These are phyloP conservation scores for Rhodotorula diobovata DNA, from an alignment of 768 basidiomycete genomes.

Conservation along the genomic window DNA sequence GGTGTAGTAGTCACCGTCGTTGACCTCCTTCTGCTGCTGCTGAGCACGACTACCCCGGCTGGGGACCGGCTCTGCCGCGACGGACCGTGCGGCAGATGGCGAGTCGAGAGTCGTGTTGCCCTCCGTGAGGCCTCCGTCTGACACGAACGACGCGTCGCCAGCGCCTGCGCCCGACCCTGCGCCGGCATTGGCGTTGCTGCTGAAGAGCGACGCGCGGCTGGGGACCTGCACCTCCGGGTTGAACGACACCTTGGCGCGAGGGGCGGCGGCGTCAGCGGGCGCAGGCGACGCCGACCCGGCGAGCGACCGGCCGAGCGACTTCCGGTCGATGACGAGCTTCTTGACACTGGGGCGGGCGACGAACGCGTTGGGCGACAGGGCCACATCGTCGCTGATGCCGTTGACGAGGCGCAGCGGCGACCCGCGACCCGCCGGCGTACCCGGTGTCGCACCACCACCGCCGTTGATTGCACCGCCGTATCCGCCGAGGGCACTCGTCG, in stretches of 20 bases:
- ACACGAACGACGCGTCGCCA: conserved; percentile 13
- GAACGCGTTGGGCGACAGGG: conserved; percentile 39
- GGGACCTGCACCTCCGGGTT: conserved; percentile 33
- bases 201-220: conserved; percentile 14
- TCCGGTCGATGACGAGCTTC: conserved; percentile 43
- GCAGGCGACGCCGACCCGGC: neutral
- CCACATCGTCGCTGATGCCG: conserved; percentile 37
- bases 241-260: conserved; percentile 32
- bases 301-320: conserved; percentile 9
- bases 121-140: conserved; percentile 17
- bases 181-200: neutral
- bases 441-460: neutral
- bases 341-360: conserved; percentile 41
- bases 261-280: neutral
- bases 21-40: conserved; percentile 38
- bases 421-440: conserved; percentile 24
- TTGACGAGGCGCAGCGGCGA: conserved; percentile 33
- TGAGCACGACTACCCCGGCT: neutral
- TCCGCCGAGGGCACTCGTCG: neutral
- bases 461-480: neutral
- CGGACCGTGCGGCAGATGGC: conserved; percentile 8
- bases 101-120: conserved; percentile 32
- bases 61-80: neutral
- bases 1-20: conserved; percentile 87
- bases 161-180: neutral